Evolutionary conservation across 2,329 filamentous ascomycete species (phyloP).

Genomic region (Exophiala bonariae): DNA sequence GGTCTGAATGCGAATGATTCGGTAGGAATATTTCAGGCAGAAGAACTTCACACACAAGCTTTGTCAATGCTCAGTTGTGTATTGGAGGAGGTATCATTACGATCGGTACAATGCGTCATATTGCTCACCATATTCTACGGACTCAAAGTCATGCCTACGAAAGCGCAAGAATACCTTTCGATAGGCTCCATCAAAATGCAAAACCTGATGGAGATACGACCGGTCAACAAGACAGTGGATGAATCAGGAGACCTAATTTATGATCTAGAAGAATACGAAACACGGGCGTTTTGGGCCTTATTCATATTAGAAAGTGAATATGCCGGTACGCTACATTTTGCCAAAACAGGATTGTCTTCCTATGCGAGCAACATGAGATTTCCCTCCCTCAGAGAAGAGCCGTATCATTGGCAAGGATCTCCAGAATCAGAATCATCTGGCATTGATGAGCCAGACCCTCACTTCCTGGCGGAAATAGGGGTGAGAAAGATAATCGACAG

Average conservation of each 20-base stretch:
- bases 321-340: conserved; percentile 29
- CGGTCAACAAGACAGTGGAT: conserved; percentile 11
- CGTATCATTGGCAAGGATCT: conserved; percentile 27
- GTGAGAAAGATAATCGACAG: conserved; percentile 26
- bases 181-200: conserved; percentile 34
- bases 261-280: conserved; percentile 20
- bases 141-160: conserved; percentile 30
- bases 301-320: conserved; percentile 34
- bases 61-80: conserved; percentile 5
- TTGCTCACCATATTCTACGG: conserved; percentile 32
- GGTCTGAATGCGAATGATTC: conserved; percentile 4
- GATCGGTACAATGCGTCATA: conserved; percentile 30
- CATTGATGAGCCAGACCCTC: conserved; percentile 24
- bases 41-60: conserved; percentile 1
- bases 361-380: conserved; percentile 27
- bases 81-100: conserved; percentile 3
- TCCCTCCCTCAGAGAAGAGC: conserved; percentile 27
- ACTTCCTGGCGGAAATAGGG: conserved; percentile 36
- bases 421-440: conserved; percentile 3
- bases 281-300: conserved; percentile 29
- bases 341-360: conserved; percentile 32
- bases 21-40: conserved; percentile 1
- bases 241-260: conserved; percentile 2
- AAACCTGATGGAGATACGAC: conserved; percentile 29
- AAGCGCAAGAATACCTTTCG: conserved; percentile 33